Evolutionary conservation across 768 basidiomycete genomes (phyloP).

Genomic region (Suillus subluteus): DNA sequence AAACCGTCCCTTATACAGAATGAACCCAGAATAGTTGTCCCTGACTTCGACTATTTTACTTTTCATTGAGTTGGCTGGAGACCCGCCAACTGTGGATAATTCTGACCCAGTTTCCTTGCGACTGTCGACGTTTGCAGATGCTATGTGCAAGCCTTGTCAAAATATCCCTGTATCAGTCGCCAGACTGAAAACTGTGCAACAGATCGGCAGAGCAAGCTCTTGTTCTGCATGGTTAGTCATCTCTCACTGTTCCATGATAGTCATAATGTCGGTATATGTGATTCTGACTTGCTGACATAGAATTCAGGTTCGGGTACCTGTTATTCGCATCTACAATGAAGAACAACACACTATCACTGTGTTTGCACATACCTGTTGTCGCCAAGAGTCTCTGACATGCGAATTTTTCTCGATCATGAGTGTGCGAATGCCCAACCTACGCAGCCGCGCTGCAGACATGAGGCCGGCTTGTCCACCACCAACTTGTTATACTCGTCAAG

Average conservation of each 20-base stretch:
- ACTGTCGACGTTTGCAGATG: neutral
- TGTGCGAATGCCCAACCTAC: constrained; percentile 50
- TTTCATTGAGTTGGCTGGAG: too few species aligned
- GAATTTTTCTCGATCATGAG: constrained; percentile 56
- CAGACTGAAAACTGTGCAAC: constrained; percentile 82
- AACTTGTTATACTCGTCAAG: constrained; percentile 35
- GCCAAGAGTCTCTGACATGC: constrained; percentile 53
- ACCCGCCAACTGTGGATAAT: too few species aligned
- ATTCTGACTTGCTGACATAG: too few species aligned
- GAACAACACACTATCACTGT: constrained; percentile 45
- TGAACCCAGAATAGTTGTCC: too few species aligned
- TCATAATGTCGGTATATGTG: neutral
- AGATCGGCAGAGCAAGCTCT: constrained; percentile 79
- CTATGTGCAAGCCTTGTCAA: too few species aligned
- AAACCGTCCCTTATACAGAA: too few species aligned
- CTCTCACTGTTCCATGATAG: constrained; percentile 62
- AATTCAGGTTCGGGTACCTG: constrained; percentile 9
- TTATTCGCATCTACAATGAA: constrained; percentile 28
- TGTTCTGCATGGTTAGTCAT: constrained; percentile 67
- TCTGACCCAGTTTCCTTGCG: neutral
- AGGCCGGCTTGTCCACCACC: constrained; percentile 67
- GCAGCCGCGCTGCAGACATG: constrained; percentile 58
- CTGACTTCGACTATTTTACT: too few species aligned
- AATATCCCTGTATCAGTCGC: constrained; percentile 48
- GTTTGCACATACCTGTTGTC: constrained; percentile 50